A percentile compares a stretch with the other conserved stretches of the same genome.
Evolutionary conservation across 345 rosid species (phyloP).

Genomic region (Pugionium dolabratum): DNA sequence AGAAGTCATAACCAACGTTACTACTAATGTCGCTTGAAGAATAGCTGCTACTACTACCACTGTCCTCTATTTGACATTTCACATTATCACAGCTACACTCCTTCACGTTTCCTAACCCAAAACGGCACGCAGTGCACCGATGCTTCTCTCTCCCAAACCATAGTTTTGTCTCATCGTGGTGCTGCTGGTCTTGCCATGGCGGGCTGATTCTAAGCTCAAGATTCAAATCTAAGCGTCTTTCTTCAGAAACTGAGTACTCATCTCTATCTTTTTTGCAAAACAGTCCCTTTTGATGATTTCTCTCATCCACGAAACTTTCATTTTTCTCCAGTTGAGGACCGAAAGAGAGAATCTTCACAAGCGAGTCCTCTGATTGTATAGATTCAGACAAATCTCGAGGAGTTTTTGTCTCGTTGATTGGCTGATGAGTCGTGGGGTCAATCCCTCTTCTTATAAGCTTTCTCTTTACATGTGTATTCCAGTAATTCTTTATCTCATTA

Average conservation of each 20-base stretch:
- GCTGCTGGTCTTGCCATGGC: slow-evolving; percentile 49
- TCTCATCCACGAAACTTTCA: neutral
- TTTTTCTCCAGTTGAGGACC: slow-evolving; percentile 20
- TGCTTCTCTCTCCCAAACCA: slow-evolving; percentile 33
- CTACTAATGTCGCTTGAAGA: slow-evolving; percentile 31
- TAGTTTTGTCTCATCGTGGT: slow-evolving; percentile 27
- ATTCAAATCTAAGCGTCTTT: slow-evolving; percentile 69
- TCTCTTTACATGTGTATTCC: slow-evolving; percentile 85
- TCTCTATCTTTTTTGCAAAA: slow-evolving; percentile 39
- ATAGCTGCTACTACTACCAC: slow-evolving; percentile 36
- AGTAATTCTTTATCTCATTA: slow-evolving; percentile 81
- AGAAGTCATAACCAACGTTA: slow-evolving; percentile 63
- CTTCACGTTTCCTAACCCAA: slow-evolving; percentile 57
- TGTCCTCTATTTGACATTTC: slow-evolving; percentile 29
- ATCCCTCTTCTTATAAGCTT: slow-evolving; percentile 79
- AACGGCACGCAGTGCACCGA: slow-evolving; percentile 53
- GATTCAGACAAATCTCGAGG: slow-evolving; percentile 11
- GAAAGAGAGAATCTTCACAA: slow-evolving; percentile 29
- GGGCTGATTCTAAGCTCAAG: slow-evolving; percentile 89
- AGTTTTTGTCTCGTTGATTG: slow-evolving; percentile 48
- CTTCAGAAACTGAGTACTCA: slow-evolving; percentile 39
- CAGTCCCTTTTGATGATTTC: slow-evolving; percentile 16
- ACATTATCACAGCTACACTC: slow-evolving; percentile 51
- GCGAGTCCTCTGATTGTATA: slow-evolving; percentile 24
- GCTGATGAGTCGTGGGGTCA: slow-evolving; percentile 71